phyloP scores from a whole-genome alignment of 1,284 basidiomycete species.

The Naganishia sp. region DNA sequence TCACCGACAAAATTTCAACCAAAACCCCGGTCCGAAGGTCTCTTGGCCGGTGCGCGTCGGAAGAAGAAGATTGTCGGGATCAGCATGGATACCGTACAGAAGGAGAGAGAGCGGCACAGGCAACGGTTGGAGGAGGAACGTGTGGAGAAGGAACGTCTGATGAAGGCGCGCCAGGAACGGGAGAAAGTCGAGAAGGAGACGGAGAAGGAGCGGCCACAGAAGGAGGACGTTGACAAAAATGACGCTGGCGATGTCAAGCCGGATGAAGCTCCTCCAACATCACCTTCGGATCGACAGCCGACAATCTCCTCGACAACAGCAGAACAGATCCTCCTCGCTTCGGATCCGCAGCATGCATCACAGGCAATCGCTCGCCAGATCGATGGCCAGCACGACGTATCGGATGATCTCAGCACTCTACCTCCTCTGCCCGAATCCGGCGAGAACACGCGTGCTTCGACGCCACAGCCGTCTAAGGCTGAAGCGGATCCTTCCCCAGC shows the following conservation, averaged over 20 bases:
- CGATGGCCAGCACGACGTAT: conserved; percentile 5
- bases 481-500: background rate
- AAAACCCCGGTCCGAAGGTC: background rate
- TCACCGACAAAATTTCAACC: background rate
- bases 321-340: conserved; percentile 14
- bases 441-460: conserved; percentile 22
- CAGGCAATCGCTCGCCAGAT: background rate
- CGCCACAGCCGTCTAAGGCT: background rate
- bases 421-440: conserved; percentile 28
- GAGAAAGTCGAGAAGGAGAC: background rate
- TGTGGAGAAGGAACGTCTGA: conserved; percentile 29
- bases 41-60: background rate
- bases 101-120: conserved; percentile 18
- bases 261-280: background rate
- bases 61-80: conserved; percentile 34
- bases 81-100: conserved; percentile 24
- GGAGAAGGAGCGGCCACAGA: background rate
- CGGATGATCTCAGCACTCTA: conserved; percentile 13
- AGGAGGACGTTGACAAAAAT: background rate
- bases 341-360: conserved; percentile 3
- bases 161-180: conserved; percentile 11
- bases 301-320: conserved; percentile 24
- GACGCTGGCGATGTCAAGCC: background rate
- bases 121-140: background rate
- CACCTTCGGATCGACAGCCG: background rate